phyloP scores from a whole-genome alignment of 1,139 yeast genomes.

The Schizosaccharomyces versatilis region DNA sequence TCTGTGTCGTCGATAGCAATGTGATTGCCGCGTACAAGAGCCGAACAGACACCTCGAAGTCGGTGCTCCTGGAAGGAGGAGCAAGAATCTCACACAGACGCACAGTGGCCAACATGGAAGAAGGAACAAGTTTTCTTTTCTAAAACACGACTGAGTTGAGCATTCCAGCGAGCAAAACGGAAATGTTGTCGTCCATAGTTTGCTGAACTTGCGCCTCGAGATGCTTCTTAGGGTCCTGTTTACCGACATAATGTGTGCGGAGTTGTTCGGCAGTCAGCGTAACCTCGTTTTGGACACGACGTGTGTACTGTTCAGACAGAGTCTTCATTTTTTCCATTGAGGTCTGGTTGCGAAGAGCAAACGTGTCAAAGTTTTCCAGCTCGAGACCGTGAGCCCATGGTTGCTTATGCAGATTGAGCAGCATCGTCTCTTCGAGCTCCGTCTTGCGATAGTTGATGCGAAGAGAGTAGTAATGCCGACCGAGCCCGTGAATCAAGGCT shows the following conservation, averaged over 20 bases:
- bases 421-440: constrained; percentile 78
- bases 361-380: constrained; percentile 53
- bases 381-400: constrained; percentile 90
- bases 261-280: constrained; percentile 72
- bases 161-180: constrained; percentile 66
- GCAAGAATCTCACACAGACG: no score
- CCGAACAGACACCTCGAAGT: no score
- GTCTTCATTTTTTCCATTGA: constrained; percentile 64
- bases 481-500: constrained; percentile 88
- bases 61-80: no score
- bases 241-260: constrained; percentile 90
- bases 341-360: constrained; percentile 53
- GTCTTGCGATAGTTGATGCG: constrained; percentile 91
- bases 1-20: no score
- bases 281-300: constrained; percentile 79
- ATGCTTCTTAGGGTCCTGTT: constrained; percentile 96
- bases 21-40: no score
- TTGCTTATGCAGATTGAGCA: constrained; percentile 78
- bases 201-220: constrained; percentile 70
- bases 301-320: constrained; percentile 75
- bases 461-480: constrained; percentile 88
- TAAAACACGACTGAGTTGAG: constrained; percentile 47
- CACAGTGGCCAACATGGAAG: no score
- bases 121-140: constrained; percentile 5
- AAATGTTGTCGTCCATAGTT: constrained; percentile 73